Evolutionary conservation across 2,329 filamentous ascomycete genomes (phyloP).

Genomic region (Pseudogymnoascus sp.): DNA sequence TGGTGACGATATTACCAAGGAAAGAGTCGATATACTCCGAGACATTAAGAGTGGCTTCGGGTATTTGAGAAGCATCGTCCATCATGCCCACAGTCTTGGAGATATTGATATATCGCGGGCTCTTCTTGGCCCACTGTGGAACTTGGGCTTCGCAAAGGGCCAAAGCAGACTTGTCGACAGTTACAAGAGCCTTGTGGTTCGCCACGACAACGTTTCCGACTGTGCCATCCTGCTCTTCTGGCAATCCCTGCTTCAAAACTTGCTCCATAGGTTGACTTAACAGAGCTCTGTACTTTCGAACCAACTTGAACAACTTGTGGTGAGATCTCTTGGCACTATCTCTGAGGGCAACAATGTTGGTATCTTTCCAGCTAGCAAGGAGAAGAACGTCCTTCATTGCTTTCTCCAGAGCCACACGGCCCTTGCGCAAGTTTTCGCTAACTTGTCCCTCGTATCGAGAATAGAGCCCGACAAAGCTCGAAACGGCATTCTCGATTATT

Average conservation of each 20-base stretch:
- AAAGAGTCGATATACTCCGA: slow-evolving; percentile 57
- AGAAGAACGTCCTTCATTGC: slow-evolving; percentile 89
- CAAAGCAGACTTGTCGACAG: slow-evolving; percentile 23
- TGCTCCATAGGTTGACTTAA: slow-evolving; percentile 67
- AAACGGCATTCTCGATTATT: slow-evolving; percentile 54
- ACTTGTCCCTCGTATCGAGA: slow-evolving; percentile 60
- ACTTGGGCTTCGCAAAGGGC: slow-evolving; percentile 23
- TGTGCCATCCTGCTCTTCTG: slow-evolving; percentile 31
- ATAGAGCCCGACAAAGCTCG: slow-evolving; percentile 72
- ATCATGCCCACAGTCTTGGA: slow-evolving; percentile 66
- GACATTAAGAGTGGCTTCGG: slow-evolving; percentile 45
- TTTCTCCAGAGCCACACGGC: slow-evolving; percentile 73
- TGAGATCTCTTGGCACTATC: slow-evolving; percentile 89
- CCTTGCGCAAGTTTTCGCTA: slow-evolving; percentile 54
- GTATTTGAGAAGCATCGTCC: slow-evolving; percentile 49
- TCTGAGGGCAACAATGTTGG: slow-evolving; percentile 79
- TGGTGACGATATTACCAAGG: slow-evolving; percentile 56
- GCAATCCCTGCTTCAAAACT: slow-evolving; percentile 52
- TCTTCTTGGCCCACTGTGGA: slow-evolving; percentile 35
- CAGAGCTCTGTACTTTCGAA: slow-evolving; percentile 78
- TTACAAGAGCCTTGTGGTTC: slow-evolving; percentile 10
- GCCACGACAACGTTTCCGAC: slow-evolving; percentile 8
- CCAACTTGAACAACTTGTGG: slow-evolving; percentile 80
- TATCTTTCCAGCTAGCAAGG: slow-evolving; percentile 95
- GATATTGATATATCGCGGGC: slow-evolving; percentile 63